Base-by-base conservation (phyloP, 2,329 filamentous ascomycete genomes). In the Incumbomyces delicatus region DNA sequence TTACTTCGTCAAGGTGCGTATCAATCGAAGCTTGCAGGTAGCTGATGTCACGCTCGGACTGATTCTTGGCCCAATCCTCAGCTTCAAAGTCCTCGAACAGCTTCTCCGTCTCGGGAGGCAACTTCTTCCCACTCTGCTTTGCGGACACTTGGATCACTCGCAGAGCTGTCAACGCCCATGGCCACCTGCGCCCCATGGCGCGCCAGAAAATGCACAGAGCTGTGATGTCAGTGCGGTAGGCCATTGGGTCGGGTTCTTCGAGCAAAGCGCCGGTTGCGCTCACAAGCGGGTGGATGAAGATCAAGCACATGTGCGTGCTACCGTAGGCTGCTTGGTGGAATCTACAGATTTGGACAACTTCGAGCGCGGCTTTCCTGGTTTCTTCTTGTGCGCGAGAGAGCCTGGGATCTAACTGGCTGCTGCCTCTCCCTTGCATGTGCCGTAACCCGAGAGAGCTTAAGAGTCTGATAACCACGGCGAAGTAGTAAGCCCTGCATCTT, bases 1-100 rank as follows among this genome's bases (percentile, higher is more conserved):
- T 27, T 27, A 27, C 5, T 27, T 4, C 4, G 5, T 27, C 22
- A 8, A 5, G 8, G 8, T 8, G 5, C 22, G 22, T 8, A 8
- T 27, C 22, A 8, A 5, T 27, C 22, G 8, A 8, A 8, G 12
- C 33, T 60, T 61, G 36, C 3, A 4, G 11, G 7, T 2, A 44
- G 41, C 33, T 20, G 40, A 22, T 22, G 4, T 6, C 14, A 4
- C 13, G 14, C 13, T 13, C 14, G 4, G 18, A 13, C 13, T 39
- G 36, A 13, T 6, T 17, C 6, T 16, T 22, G 5, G 3, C 18
- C 36, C 36, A 18, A 6, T 6, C 36, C 36, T 39, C 36, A 16
- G 12, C 18, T 13, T 39, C 36, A 18, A 39, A 39, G 12, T 39
- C 14, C 17, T 17, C 18, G 36, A 39, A 22, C 14, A 39, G 36